Evolutionary conservation across 805 yeast genomes (phyloP), one percentile per base, ranked within the genome.

Genomic region (Maudiozyma serrabonitensis): DNA sequence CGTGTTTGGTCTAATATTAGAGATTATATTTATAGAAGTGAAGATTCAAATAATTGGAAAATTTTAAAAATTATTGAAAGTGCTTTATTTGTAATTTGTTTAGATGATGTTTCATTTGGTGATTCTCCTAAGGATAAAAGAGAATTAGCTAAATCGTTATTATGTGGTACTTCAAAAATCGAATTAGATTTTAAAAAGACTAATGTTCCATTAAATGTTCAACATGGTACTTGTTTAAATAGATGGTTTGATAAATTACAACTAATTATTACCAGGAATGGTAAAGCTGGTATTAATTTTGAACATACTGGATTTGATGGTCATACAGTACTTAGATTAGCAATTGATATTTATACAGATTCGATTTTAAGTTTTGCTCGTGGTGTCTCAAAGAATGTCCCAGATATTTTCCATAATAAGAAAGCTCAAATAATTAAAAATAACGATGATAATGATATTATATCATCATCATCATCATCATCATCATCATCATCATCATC

Each of bases 281-380:
- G 95, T 23, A 85, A 86, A 66, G 96, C 93, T 2, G 97, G 97
- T 28, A 82, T 89, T 56, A 89, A 90, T 66, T 89, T 89, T 63
- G 97, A 89, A 61, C 93, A 89, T 62, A 85, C 97, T 0, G 96
- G 96, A 57, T 95, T 89, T 26, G 97, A 89, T 68, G 97, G 97
- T 50, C 96, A 89, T 66, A 89, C 97, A 0, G 95, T 89, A 4
- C 70, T 89, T 56, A 70, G 96, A 54, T 84, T 85, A 70, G 95
- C 88, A 13, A 80, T 88, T 39, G 96, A 89, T 66, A 85, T 89
- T 49, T 89, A 89, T 64, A 89, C 96, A 0, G 97, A 89, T 64
- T 84, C 95, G 1, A 87, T 89, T 47, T 71, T 89, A 53, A 77
- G 90, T 45, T 89, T 88, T 73, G 96, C 96, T 9, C 81, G 78